These are phyloP conservation scores for Magnaporthales sp. DNA, from an alignment of 2,329 filamentous ascomycete species.

Conservation along the genomic window DNA sequence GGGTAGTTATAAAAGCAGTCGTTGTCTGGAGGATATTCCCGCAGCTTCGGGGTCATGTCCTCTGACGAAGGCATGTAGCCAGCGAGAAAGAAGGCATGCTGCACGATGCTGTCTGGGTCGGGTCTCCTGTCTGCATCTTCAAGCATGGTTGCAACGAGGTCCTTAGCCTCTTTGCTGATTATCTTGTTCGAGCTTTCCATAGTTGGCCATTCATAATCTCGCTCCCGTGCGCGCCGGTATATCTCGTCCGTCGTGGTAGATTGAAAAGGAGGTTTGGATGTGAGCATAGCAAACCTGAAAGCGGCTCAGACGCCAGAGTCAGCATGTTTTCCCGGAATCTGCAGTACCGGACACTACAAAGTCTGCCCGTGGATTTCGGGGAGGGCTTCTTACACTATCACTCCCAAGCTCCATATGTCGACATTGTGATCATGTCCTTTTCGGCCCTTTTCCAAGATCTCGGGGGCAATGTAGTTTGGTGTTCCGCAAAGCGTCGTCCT, in stretches of 20 bases:
- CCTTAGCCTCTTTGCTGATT: constrained; percentile 68
- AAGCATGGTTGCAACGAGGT: constrained; percentile 68
- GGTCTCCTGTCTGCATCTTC: constrained; percentile 68
- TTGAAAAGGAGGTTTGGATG: constrained; percentile 93
- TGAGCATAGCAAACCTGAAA: constrained; percentile 82
- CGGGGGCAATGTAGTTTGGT: constrained; percentile 95
- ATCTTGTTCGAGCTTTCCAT: constrained; percentile 48
- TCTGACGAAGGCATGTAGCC: constrained; percentile 60
- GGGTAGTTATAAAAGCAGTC: constrained; percentile 48
- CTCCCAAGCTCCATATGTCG: constrained; percentile 95
- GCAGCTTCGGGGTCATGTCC: constrained; percentile 50
- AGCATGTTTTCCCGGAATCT: constrained; percentile 12
- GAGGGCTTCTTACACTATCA: constrained; percentile 67
- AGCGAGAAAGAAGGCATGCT: constrained; percentile 70
- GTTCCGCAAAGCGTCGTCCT: constrained; percentile 94
- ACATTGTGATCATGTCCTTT: constrained; percentile 97
- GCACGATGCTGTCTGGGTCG: constrained; percentile 67
- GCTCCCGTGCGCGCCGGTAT: constrained; percentile 60
- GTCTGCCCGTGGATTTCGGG: background rate
- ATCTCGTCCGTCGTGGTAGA: constrained; percentile 83
- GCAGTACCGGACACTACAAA: background rate
- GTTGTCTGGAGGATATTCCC: constrained; percentile 47
- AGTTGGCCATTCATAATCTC: constrained; percentile 74
- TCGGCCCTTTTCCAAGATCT: constrained; percentile 89
- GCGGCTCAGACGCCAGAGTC: constrained; percentile 6